These are phyloP conservation scores for Plectosphaerella sp. DNA, from an alignment of 2,329 filamentous ascomycete genomes.

Conservation along the genomic window DNA sequence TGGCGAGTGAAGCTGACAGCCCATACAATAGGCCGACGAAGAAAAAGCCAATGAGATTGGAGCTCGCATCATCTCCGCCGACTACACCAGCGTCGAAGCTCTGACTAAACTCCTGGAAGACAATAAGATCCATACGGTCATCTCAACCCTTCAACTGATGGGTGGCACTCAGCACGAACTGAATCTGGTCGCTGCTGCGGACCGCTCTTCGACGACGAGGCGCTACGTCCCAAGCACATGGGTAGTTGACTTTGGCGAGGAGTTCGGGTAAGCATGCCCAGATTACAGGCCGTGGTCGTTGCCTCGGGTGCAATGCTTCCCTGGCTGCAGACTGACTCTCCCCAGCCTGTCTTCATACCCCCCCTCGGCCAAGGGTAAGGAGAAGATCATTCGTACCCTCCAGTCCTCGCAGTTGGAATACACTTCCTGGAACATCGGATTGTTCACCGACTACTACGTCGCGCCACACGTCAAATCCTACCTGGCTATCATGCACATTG, in stretches of 20 bases:
- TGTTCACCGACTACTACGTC: constrained; percentile 41
- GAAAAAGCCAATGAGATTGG: constrained; percentile 1
- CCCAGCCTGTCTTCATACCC: background rate
- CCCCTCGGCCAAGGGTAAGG: background rate
- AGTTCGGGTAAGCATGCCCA: background rate
- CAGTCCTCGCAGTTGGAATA: constrained; percentile 25
- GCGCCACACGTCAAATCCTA: constrained; percentile 30
- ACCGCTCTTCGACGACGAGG: constrained; percentile 28
- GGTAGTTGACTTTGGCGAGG: constrained; percentile 19
- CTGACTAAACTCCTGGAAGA: constrained; percentile 1
- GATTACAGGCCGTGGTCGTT: too few relatives aligned
- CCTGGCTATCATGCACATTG: constrained; percentile 30
- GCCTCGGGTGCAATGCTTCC: background rate
- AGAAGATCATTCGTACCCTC: background rate
- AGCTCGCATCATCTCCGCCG: background rate
- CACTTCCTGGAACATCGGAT: constrained; percentile 33
- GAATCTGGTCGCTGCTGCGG: constrained; percentile 38
- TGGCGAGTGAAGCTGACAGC: background rate
- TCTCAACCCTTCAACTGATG: constrained; percentile 31
- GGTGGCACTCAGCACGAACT: constrained; percentile 24
- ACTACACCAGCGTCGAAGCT: constrained; percentile 1
- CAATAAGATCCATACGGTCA: constrained; percentile 33
- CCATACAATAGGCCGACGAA: background rate
- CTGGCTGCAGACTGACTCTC: too few relatives aligned
- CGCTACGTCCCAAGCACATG: constrained; percentile 39